Percentiles rank a stretch among this genome's conserved stretches.
Conservation (phyloP, 2,329 filamentous ascomycete species). For the Paecilomyces variotii region DNA sequence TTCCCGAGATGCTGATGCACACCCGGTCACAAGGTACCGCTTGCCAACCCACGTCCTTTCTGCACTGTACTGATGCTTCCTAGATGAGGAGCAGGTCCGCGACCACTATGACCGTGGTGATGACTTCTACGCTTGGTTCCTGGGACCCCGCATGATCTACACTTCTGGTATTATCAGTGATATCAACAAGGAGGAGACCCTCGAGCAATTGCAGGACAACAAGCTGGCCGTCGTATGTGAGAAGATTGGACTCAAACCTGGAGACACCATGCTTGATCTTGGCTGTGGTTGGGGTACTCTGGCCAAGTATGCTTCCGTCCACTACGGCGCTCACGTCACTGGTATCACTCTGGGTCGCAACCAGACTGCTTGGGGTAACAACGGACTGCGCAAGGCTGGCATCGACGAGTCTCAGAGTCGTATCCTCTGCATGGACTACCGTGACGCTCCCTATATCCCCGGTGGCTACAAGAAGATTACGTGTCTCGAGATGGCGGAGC, state of each 20-base stretch:
- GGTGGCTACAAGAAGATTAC: slow-evolving; percentile 90
- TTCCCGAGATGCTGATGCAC: slow-evolving; percentile 88
- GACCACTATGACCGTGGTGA: slow-evolving; percentile 97
- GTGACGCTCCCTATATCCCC: slow-evolving; percentile 74
- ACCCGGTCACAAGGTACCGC: slow-evolving; percentile 70
- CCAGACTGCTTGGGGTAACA: slow-evolving; percentile 95
- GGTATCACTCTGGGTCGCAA: slow-evolving; percentile 93
- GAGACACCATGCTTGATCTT: slow-evolving; percentile 82
- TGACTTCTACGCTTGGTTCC: slow-evolving; percentile 98
- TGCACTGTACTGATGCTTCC: background rate
- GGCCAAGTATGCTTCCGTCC: slow-evolving; percentile 81
- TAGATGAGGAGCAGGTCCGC: slow-evolving; percentile 94
- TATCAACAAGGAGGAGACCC: slow-evolving; percentile 74
- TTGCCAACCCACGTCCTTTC: background rate
- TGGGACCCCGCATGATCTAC: slow-evolving; percentile 98
- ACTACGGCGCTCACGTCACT: slow-evolving; percentile 78
- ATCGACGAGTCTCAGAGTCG: slow-evolving; percentile 81
- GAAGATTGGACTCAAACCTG: slow-evolving; percentile 78
- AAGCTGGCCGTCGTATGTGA: slow-evolving; percentile 92
- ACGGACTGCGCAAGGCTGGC: slow-evolving; percentile 71
- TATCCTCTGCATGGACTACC: slow-evolving; percentile 95
- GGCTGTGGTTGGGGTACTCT: slow-evolving; percentile 98
- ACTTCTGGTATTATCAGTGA: slow-evolving; percentile 92
- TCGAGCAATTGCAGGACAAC: slow-evolving; percentile 96
- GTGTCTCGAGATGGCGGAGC: slow-evolving; percentile 96